Conservation (phyloP, 345 rosid genomes). For the Sisymbrium altissimum region DNA sequence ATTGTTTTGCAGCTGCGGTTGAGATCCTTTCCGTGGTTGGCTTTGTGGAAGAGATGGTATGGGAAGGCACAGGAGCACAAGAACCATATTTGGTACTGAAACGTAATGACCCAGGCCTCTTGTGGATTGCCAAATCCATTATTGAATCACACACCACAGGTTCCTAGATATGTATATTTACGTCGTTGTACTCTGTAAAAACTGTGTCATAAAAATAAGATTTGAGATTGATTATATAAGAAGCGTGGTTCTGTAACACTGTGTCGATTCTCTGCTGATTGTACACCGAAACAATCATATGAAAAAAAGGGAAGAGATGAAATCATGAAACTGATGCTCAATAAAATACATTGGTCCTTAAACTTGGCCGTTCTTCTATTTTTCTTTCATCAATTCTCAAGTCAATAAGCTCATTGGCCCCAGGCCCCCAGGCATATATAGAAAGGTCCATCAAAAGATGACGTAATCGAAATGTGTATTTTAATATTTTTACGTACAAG, state of each 20-base stretch:
- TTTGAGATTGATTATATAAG: neutral
- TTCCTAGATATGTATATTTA: constrained; percentile 21
- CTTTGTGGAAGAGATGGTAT: constrained; percentile 60
- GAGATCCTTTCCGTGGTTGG: constrained; percentile 74
- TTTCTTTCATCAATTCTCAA: too few species aligned
- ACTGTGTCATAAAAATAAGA: neutral
- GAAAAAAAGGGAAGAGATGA: too few species aligned
- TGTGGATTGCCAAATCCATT: constrained; percentile 91
- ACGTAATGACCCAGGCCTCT: constrained; percentile 82
- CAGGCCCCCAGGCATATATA: too few species aligned
- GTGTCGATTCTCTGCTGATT: too few species aligned
- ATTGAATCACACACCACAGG: constrained; percentile 51
- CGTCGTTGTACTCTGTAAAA: neutral
- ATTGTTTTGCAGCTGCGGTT: constrained; percentile 61
- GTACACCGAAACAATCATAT: too few species aligned
- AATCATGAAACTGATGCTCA: too few species aligned
- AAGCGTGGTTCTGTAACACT: neutral
- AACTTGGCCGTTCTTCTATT: too few species aligned
- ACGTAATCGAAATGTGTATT: too few species aligned
- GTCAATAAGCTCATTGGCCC: too few species aligned
- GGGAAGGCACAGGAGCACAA: constrained; percentile 46
- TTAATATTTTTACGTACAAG: too few species aligned
- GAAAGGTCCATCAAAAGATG: too few species aligned
- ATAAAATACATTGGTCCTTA: too few species aligned
- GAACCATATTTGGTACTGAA: constrained; percentile 70